Evolutionary conservation across 306 rosid species (phyloP).

Genomic region (Alnus rubra): DNA sequence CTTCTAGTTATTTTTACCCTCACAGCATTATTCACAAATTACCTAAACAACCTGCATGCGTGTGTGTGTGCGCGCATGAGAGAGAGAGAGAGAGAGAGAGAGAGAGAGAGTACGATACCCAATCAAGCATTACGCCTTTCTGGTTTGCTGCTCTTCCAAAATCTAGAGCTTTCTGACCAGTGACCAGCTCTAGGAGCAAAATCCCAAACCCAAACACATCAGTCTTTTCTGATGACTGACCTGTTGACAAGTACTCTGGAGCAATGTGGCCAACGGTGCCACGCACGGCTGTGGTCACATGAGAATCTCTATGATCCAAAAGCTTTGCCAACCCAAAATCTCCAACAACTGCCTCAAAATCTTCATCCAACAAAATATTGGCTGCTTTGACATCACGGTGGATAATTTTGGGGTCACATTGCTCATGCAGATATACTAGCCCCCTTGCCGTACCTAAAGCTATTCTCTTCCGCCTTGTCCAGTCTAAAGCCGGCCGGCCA

Average conservation of each 20-base stretch:
- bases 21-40: background rate
- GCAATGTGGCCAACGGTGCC: conserved; percentile 99
- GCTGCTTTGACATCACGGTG: conserved; percentile 99
- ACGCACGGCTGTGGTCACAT: conserved; percentile 96
- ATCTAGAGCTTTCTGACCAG: conserved; percentile 96
- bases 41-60: background rate
- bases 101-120: conserved; percentile 55
- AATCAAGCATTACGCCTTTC: conserved; percentile 95
- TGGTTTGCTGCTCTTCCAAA: conserved; percentile 94
- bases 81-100: background rate
- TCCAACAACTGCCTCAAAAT: conserved; percentile 94
- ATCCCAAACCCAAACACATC: conserved; percentile 98
- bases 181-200: conserved; percentile 88
- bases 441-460: conserved; percentile 99
- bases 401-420: conserved; percentile 94
- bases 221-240: conserved; percentile 96
- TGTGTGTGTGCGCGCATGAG: background rate
- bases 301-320: conserved; percentile 94
- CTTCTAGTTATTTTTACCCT: background rate
- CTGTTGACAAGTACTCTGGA: conserved; percentile 92
- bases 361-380: conserved; percentile 92
- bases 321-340: conserved; percentile 99
- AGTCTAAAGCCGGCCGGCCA: conserved; percentile 82
- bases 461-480: conserved; percentile 88
- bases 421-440: conserved; percentile 92